Conservation (phyloP, 768 basidiomycete species). For the Termitomyces sp. region DNA sequence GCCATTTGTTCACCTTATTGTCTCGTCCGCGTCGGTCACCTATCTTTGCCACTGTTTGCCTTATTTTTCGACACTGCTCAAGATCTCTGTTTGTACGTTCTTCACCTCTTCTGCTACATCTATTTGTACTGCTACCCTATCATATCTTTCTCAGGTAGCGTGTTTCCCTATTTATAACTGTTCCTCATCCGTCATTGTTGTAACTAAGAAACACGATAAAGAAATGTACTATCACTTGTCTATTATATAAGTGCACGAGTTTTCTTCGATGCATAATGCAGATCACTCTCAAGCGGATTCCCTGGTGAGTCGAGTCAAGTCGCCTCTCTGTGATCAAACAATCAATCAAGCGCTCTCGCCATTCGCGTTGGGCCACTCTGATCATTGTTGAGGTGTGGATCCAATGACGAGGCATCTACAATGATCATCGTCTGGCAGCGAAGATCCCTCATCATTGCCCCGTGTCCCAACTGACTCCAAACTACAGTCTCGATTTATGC, state of each 20-base stretch:
- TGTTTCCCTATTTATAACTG: not conserved
- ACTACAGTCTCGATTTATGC: not conserved
- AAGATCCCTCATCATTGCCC: slow-evolving; percentile 5
- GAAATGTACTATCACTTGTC: slow-evolving; percentile 6
- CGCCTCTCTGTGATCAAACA: not conserved
- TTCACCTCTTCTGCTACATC: not conserved
- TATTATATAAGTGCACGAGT: slow-evolving; percentile 7
- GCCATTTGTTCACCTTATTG: not conserved
- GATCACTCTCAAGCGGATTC: not conserved
- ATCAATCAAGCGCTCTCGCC: not conserved
- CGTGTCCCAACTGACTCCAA: not conserved
- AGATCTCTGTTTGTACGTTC: not conserved
- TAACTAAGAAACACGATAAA: slow-evolving; percentile 6
- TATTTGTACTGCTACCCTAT: not conserved
- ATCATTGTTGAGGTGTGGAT: slow-evolving; percentile 4
- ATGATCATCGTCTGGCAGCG: slow-evolving; percentile 5
- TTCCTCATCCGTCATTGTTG: not conserved
- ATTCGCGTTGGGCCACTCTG: not conserved
- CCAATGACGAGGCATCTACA: slow-evolving; percentile 2
- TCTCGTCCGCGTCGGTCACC: not conserved
- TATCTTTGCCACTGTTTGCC: not conserved
- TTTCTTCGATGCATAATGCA: not conserved
- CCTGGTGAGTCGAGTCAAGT: slow-evolving; percentile 1
- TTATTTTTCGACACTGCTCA: not conserved
- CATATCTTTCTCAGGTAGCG: not conserved